A percentile compares a stretch with the other conserved stretches of the same genome.
Evolutionary conservation across 352 stramenopile species (phyloP).

Genomic region (Phytophthora tubulina): DNA sequence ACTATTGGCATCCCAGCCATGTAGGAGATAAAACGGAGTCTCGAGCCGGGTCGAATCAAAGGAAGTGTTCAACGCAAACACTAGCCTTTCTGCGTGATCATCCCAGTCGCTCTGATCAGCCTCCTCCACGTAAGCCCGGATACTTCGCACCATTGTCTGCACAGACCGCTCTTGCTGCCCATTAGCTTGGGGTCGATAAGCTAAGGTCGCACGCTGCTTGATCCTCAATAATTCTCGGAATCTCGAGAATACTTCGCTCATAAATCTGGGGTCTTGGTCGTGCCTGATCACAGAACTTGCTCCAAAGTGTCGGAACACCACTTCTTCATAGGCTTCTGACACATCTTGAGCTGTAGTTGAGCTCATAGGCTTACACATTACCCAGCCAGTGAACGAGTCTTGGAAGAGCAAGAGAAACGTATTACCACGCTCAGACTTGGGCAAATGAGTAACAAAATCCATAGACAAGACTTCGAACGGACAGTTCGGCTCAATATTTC

Average conservation of each 20-base stretch:
- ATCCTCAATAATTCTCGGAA: neutral
- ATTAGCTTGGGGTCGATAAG: neutral
- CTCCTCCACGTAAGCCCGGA: neutral
- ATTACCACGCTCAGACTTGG: neutral
- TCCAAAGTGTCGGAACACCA: neutral
- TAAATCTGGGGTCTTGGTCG: neutral
- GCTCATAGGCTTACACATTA: neutral
- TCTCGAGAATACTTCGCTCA: too few species aligned
- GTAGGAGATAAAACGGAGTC: neutral
- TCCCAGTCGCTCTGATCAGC: slow-evolving; percentile 4
- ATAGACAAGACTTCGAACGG: too few species aligned
- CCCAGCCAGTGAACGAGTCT: neutral
- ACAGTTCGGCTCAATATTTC: too few species aligned
- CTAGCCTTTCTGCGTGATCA: neutral
- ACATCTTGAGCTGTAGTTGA: neutral
- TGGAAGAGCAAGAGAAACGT: neutral
- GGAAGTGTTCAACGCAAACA: neutral
- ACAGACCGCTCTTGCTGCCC: neutral
- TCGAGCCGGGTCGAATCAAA: neutral
- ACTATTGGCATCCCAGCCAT: too few species aligned
- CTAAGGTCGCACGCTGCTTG: neutral
- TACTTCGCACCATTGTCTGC: neutral
- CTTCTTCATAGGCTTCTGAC: neutral
- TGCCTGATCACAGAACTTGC: neutral
- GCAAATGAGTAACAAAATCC: too few species aligned